Evolutionary conservation across 2,329 filamentous ascomycete species (phyloP), one percentile per base, ranked within the genome.

Genomic region (Lasiodiplodia gonubiensis): DNA sequence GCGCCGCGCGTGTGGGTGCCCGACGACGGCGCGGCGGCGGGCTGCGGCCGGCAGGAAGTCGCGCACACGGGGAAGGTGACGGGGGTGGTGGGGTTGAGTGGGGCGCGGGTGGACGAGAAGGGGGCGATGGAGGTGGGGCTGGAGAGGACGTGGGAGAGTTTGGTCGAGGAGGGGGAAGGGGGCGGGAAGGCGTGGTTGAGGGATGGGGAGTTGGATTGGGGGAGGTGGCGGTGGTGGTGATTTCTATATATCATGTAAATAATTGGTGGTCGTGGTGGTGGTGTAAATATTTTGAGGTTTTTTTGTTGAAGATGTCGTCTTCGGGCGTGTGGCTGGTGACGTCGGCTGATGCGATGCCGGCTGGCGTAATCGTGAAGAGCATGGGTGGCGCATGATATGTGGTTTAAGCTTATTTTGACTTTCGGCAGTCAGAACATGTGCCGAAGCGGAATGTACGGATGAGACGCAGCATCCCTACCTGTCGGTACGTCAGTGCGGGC

Each of bases 191-290:
- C 18, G 49, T 54, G 63, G 63, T 35, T 65, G 49, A 42, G 63
- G 63, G 63, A 65, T 23, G 14, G 14, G 49, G 63, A 48, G 63
- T n/a, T 65, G 63, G 63, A 65, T 25, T 65, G 63, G 63, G 52
- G 35, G 49, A 46, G 49, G 63, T 33, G 27, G 16, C 18, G 63
- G 35, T 65, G 49, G 49, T 65, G 63, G 63, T 65, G 63, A 65
- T 18, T 4, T 18, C 23, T 35, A 3, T 25, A 37, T 35, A 55
- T 16, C 10, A n/a, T 55, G 53, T 55, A 55, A 7, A 55, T 55
- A 52, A 2, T 51, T 6, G 11, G 14, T 37, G 2, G 4, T 7
- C n/a, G 14, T 42, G 16, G 37, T 42, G 37, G 5, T 25, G 30
- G 2, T 39, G 53, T 57, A 57, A 11, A 39, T 37, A 57, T 2